phyloP scores from a whole-genome alignment of 176 grass and related monocot species.

The Phoenix dactylifera region DNA sequence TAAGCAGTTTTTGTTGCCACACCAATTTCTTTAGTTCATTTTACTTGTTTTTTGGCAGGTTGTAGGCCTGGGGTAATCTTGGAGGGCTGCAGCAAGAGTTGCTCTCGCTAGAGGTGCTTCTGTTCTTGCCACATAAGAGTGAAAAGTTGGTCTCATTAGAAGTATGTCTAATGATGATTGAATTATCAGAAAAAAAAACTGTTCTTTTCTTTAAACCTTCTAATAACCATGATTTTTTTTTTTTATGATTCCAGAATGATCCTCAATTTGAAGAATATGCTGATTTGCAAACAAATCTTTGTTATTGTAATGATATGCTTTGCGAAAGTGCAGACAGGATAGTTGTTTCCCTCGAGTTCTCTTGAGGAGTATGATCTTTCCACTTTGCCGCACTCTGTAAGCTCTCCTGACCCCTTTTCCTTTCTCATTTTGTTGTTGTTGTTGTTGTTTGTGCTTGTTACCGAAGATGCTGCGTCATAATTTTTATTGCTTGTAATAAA shows the following conservation, averaged over 20 bases:
- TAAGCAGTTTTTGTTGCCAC: too few relatives aligned
- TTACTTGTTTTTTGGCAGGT: constrained; percentile 5
- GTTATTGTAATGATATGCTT: background rate
- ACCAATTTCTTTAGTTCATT: too few relatives aligned
- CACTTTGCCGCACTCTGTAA: constrained; percentile 3
- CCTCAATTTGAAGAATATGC: constrained; percentile 3
- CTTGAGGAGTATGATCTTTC: constrained; percentile 2
- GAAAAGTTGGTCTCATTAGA: constrained; percentile 3
- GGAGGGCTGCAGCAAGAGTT: constrained; percentile 6
- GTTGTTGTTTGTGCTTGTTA: too few relatives aligned
- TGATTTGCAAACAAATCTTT: constrained; percentile 4
- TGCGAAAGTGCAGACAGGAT: constrained; percentile 1
- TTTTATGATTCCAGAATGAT: constrained; percentile 10
- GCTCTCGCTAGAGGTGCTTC: constrained; percentile 16
- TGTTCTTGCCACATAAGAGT: constrained; percentile 7
- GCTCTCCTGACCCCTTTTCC: background rate
- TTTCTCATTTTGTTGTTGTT: background rate
- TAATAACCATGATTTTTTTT: too few relatives aligned
- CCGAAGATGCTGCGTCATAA: too few relatives aligned
- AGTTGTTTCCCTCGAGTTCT: constrained; percentile 13
- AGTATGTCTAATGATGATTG: background rate
- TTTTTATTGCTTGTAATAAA: too few relatives aligned
- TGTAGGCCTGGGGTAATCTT: constrained; percentile 4
- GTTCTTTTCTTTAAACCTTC: too few relatives aligned
- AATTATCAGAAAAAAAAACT: too few relatives aligned